Evolutionary conservation across 768 basidiomycete species (phyloP).

Genomic region (Brasilioporus rufonigricans): DNA sequence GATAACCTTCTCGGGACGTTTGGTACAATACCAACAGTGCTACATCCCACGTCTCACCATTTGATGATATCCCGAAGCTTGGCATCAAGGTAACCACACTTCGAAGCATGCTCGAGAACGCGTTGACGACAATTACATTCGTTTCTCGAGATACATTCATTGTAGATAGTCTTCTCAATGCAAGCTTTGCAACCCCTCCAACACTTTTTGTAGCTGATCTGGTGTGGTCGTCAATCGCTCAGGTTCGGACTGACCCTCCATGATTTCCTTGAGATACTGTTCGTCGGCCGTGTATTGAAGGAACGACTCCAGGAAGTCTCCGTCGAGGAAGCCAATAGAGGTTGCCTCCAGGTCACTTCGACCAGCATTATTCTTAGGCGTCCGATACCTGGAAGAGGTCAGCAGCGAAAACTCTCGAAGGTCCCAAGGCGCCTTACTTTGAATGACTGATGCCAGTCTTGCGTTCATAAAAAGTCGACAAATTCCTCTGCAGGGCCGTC

Average conservation of each 20-base stretch:
- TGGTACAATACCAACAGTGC: too few species aligned
- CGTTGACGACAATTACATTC: conserved; percentile 11
- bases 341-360: conserved; percentile 54
- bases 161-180: conserved; percentile 39
- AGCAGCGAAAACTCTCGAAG: neutral
- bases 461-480: conserved; percentile 51
- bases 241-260: neutral
- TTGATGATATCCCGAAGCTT: too few species aligned
- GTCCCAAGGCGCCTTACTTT: conserved; percentile 40
- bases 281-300: conserved; percentile 41
- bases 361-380: conserved; percentile 58
- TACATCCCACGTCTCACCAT: too few species aligned
- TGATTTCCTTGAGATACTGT: conserved; percentile 38
- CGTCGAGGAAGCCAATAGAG: conserved; percentile 82
- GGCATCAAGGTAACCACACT: too few species aligned
- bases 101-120: too few species aligned
- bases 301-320: conserved; percentile 77
- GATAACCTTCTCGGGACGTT: too few species aligned
- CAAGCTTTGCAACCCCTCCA: conserved; percentile 42
- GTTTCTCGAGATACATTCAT: neutral
- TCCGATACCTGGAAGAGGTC: conserved; percentile 53
- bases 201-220: conserved; percentile 23
- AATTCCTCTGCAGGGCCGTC: conserved; percentile 72
- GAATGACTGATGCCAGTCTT: conserved; percentile 60
- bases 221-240: neutral